Conservation (phyloP, 2,329 filamentous ascomycete species). For the Monosporascus sp. region DNA sequence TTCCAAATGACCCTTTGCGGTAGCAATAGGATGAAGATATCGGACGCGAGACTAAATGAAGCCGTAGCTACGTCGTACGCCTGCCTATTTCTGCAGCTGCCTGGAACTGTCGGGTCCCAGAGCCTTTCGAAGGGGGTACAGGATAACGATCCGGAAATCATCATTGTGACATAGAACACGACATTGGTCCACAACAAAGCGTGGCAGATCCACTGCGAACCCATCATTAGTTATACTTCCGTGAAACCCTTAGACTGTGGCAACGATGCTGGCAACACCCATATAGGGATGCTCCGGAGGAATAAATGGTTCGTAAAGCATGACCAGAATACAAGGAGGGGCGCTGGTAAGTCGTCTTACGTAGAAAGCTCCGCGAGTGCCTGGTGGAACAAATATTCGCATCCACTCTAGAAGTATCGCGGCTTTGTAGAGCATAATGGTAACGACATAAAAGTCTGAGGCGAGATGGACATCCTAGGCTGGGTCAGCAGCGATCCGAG, state of each 20-base stretch:
- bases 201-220: slow-evolving; percentile 6
- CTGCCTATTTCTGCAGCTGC: slow-evolving; percentile 6
- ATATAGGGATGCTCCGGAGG: no score
- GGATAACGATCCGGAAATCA: slow-evolving; percentile 12
- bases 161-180: slow-evolving; percentile 10
- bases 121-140: slow-evolving; percentile 11
- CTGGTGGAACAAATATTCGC: slow-evolving; percentile 9
- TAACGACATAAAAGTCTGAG: slow-evolving; percentile 9
- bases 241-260: no score
- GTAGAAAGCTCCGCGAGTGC: slow-evolving; percentile 11
- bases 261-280: no score
- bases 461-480: neutral
- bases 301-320: no score
- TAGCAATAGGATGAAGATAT: slow-evolving; percentile 10
- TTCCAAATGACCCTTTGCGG: slow-evolving; percentile 12
- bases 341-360: no score
- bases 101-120: slow-evolving; percentile 10
- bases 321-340: no score
- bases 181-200: slow-evolving; percentile 8
- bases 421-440: slow-evolving; percentile 10
- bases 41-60: slow-evolving; percentile 9
- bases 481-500: neutral
- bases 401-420: slow-evolving; percentile 14
- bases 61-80: slow-evolving; percentile 9
- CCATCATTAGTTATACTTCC: no score